Evolutionary conservation across 805 yeast genomes (phyloP).

Genomic region (Lipomyces kockii): DNA sequence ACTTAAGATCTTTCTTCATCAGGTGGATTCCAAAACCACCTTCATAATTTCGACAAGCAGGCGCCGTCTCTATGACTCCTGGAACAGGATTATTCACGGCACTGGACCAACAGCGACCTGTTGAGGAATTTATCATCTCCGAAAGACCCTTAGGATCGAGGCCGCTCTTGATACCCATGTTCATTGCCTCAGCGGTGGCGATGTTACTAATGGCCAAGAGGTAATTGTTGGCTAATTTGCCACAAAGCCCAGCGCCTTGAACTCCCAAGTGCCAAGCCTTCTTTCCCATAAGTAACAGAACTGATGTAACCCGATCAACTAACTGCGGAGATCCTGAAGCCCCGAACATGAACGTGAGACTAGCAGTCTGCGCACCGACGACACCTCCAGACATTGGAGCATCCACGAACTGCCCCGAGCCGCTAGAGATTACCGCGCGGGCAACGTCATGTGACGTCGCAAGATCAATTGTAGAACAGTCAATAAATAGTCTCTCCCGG

Average conservation of each 20-base stretch:
- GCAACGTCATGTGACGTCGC: slow-evolving; percentile 3
- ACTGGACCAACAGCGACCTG: slow-evolving; percentile 9
- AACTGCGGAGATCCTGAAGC: slow-evolving; percentile 5
- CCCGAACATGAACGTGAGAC: slow-evolving; percentile 8
- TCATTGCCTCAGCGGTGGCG: slow-evolving; percentile 9
- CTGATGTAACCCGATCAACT: slow-evolving; percentile 5
- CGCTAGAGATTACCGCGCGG: slow-evolving; percentile 1
- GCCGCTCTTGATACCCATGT: slow-evolving; percentile 9
- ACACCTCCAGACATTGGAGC: slow-evolving; percentile 9
- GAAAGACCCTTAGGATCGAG: slow-evolving; percentile 7
- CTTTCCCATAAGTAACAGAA: slow-evolving; percentile 6
- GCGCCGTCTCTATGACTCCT: not conserved
- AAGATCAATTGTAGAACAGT: slow-evolving; percentile 8
- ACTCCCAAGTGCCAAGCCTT: slow-evolving; percentile 7
- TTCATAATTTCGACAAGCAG: slow-evolving; percentile 6
- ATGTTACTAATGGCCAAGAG: slow-evolving; percentile 4
- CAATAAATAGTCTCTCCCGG: slow-evolving; percentile 6
- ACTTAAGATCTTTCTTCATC: slow-evolving; percentile 6
- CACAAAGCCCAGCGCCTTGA: slow-evolving; percentile 6
- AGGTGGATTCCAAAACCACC: slow-evolving; percentile 7
- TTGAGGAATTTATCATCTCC: slow-evolving; percentile 8
- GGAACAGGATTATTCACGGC: slow-evolving; percentile 9
- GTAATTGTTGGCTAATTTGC: slow-evolving; percentile 5
- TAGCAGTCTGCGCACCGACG: slow-evolving; percentile 5
- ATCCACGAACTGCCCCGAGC: slow-evolving; percentile 4